These are phyloP conservation scores for Mycena vulgaris DNA, from an alignment of 768 basidiomycete genomes.

Conservation along the genomic window DNA sequence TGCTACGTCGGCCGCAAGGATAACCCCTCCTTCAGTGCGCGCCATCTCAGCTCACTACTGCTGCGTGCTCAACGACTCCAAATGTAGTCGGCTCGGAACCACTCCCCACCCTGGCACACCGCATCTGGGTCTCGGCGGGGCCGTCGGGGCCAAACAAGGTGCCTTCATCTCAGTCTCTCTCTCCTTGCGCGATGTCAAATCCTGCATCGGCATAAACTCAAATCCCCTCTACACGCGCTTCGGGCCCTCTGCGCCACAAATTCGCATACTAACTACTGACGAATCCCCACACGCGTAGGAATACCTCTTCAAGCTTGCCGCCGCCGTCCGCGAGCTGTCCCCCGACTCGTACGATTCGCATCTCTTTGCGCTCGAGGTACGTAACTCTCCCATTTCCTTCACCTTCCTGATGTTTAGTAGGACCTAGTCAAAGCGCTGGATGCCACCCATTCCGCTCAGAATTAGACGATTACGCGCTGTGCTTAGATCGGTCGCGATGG, in stretches of 20 bases:
- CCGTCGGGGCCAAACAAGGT: constrained; percentile 96
- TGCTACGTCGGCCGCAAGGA: constrained; percentile 91
- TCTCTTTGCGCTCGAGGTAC: constrained; percentile 82
- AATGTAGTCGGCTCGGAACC: constrained; percentile 85
- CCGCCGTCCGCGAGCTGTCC: constrained; percentile 80
- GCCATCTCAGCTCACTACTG: no score
- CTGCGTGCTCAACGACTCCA: not conserved
- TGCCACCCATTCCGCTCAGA: no score
- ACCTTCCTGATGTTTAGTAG: not conserved
- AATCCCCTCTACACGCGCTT: no score
- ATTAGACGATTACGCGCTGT: no score
- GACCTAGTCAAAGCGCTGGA: no score
- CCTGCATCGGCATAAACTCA: no score
- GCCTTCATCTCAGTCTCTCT: not conserved
- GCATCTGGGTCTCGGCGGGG: constrained; percentile 83
- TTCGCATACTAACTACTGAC: no score
- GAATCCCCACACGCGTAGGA: no score
- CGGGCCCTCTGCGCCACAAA: no score
- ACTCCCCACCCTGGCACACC: constrained; percentile 73
- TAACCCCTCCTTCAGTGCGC: constrained; percentile 90
- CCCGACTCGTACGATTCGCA: constrained; percentile 84
- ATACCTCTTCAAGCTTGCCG: constrained; percentile 86
- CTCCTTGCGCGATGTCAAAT: no score
- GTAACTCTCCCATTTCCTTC: constrained; percentile 29
- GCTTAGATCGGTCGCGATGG: no score